Evolutionary conservation across 306 rosid species (phyloP).

Genomic region (Castanospermum australe): DNA sequence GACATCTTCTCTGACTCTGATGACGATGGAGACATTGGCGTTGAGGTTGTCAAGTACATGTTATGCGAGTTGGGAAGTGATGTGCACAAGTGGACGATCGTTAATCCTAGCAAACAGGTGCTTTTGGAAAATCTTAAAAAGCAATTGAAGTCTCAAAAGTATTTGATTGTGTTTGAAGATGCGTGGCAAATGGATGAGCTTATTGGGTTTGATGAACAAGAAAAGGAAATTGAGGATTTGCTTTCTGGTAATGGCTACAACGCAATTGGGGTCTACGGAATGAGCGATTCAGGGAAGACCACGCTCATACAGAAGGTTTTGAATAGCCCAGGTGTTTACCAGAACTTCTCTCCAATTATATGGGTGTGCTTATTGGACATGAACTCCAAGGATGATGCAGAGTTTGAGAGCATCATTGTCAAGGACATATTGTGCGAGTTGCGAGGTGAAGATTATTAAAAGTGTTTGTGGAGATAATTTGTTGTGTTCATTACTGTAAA

Average conservation of each 20-base stretch:
- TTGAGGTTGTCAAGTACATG: not conserved
- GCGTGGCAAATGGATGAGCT: not conserved
- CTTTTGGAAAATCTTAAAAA: not conserved
- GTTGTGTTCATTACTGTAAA: too few relatives aligned
- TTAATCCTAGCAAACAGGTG: not conserved
- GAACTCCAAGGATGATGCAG: not conserved
- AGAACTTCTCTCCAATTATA: not conserved
- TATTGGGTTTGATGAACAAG: too few relatives aligned
- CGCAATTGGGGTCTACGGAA: slow-evolving; percentile 20
- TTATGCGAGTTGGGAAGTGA: not conserved
- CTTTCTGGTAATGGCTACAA: not conserved
- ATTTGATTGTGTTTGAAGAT: not conserved
- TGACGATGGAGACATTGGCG: not conserved
- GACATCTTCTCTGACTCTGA: not conserved
- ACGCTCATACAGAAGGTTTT: not conserved
- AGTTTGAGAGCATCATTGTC: not conserved
- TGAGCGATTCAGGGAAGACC: slow-evolving; percentile 3
- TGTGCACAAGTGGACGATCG: not conserved
- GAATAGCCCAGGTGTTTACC: not conserved
- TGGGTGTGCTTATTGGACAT: not conserved
- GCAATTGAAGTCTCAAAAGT: not conserved
- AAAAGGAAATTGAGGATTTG: not conserved
- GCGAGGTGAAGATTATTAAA: too few relatives aligned
- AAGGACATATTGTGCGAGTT: not conserved
- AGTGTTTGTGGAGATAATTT: too few relatives aligned